Base-by-base conservation (phyloP, 2,329 filamentous ascomycete genomes). In the Amauroascus verrucosus region DNA sequence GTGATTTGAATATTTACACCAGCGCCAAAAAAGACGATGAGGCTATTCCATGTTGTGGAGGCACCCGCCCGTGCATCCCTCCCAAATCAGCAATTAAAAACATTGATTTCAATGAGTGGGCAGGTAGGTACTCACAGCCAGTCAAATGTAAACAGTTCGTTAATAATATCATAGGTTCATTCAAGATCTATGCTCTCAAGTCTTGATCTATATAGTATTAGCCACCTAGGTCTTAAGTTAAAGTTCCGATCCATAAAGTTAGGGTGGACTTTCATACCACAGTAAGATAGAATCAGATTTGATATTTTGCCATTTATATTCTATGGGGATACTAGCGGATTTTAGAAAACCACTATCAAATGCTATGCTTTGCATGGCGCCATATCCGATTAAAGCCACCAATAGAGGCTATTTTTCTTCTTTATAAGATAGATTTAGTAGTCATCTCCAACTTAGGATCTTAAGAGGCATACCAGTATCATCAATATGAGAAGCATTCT, bases 101-200 rank as follows among this genome's bases (percentile, higher is more conserved):
- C 51, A 57, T 68, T 41, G 72, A 79, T 58, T 70, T 77, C 44
- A 79, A 79, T 62, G 68, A 73, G 51, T 78, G 72, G 71, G 74
- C 69, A 56, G 76, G 74, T 77, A 60, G 64, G 74, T 72, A 51
- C 13, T 22, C 40, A n/a, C 9, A 3, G 40, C 16, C 9, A 14
- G 13, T 35, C 1, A 20, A 5, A 45, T 46, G 35, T 58, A n/a
- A 54, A 45, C 22, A 40, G n/a, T 32, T 45, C 32, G 14, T 38
- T 46, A 11, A 45, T 33, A 35, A 3, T 8, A 8, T 28, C 8
- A 32, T 48, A 74, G 73, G 71, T 2, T 75, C 75, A 0, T 78
- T 72, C 59, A 73, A 76, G 57, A 73, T 78, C 38, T 78, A 75
- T 58, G 75, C 75, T 1, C 63, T 77, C 44, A 78, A 77, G 48